phyloP scores from a whole-genome alignment of 495 filamentous ascomycete species.

The Hypoxylon fragiforme region DNA sequence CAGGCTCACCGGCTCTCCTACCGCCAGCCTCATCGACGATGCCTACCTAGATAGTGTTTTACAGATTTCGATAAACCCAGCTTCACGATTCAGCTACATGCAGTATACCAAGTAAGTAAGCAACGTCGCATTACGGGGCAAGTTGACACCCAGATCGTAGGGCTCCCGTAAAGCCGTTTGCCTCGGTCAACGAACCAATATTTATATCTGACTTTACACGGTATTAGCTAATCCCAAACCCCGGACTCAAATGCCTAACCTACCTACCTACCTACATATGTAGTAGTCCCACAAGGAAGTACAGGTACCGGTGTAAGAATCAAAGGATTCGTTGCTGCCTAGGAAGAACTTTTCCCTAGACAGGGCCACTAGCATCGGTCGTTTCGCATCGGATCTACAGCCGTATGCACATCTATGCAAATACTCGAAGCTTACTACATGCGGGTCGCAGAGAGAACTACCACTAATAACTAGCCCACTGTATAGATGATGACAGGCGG shows the following conservation, averaged over 20 bases:
- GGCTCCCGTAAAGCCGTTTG: too few species aligned
- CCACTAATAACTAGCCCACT: too few species aligned
- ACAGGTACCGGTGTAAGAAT: not conserved
- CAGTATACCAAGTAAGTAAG: not conserved
- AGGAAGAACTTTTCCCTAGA: not conserved
- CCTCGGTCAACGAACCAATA: too few species aligned
- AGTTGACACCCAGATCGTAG: not conserved
- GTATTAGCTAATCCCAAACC: not conserved
- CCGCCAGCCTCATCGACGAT: too few species aligned
- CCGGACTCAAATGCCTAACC: too few species aligned
- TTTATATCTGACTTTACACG: not conserved
- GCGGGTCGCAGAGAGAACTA: too few species aligned
- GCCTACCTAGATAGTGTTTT: too few species aligned
- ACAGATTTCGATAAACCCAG: too few species aligned
- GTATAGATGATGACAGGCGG: conserved; percentile 13
- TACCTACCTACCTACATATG: too few species aligned
- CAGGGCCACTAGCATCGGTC: conserved; percentile 10
- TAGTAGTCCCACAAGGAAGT: too few species aligned
- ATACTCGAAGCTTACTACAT: conserved; percentile 16
- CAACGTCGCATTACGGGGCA: not conserved
- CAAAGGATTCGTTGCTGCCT: conserved; percentile 20
- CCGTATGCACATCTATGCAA: conserved; percentile 12
- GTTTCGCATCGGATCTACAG: conserved; percentile 22
- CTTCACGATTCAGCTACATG: not conserved
- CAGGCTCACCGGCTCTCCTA: too few species aligned